Percentiles rank a stretch among this genome's conserved stretches.
Conservation (phyloP, 2,329 filamentous ascomycete species). For the Beauveria asiatica region DNA sequence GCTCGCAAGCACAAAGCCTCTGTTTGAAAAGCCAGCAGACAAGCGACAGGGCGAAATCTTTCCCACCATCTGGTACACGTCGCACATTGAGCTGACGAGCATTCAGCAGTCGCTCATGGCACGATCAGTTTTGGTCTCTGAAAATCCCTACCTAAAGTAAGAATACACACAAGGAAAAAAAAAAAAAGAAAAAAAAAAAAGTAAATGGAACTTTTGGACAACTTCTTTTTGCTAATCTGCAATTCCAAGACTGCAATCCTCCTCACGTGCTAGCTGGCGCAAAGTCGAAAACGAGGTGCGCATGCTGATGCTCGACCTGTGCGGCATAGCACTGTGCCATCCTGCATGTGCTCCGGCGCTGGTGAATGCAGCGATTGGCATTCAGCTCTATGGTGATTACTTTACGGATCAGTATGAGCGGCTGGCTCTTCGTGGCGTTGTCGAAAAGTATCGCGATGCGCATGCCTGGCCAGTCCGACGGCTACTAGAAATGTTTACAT, state of each 20-base stretch:
- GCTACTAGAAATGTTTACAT: constrained; percentile 27
- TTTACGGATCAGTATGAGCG: constrained; percentile 32
- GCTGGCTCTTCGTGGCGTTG: constrained; percentile 28
- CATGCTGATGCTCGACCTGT: constrained; percentile 29
- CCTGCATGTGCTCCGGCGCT: constrained; percentile 29
- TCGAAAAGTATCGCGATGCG: constrained; percentile 36
- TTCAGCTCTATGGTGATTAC: constrained; percentile 34
- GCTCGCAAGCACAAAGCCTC: constrained; percentile 24
- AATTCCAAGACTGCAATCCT: constrained; percentile 19
- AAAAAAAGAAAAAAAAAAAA: too few species aligned
- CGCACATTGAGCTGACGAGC: constrained; percentile 31
- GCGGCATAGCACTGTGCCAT: constrained; percentile 32
- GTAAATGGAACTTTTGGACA: too few species aligned
- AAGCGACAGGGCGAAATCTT: constrained; percentile 31
- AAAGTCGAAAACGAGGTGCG: constrained; percentile 30
- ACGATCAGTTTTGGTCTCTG: constrained; percentile 31
- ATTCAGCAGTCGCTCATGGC: constrained; percentile 32
- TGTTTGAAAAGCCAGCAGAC: constrained; percentile 26
- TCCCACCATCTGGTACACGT: constrained; percentile 31
- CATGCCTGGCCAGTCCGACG: constrained; percentile 32
- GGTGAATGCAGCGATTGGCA: constrained; percentile 30
- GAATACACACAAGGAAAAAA: constrained; percentile 4
- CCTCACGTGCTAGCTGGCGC: constrained; percentile 24
- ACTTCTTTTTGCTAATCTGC: not conserved
- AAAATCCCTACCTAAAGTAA: constrained; percentile 29